phyloP scores from a whole-genome alignment of 257 asterid genomes.

The Forsythia suspensa region DNA sequence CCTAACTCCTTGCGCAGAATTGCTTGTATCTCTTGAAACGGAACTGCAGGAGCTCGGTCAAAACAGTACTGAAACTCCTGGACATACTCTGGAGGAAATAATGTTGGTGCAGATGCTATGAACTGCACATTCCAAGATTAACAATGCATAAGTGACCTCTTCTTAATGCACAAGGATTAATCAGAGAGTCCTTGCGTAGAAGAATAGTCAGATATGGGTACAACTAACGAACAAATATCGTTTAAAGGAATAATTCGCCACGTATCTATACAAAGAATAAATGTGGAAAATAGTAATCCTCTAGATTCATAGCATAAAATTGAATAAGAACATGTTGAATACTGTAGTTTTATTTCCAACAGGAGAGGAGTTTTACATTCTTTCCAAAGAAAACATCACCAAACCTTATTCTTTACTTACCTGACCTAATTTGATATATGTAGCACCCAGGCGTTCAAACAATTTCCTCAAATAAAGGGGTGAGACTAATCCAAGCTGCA shows the following conservation, averaged over 20 bases:
- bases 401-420: constrained; percentile 37
- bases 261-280: constrained; percentile 5
- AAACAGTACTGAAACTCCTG: constrained; percentile 95
- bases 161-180: not conserved
- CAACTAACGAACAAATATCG: not conserved
- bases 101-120: constrained; percentile 94
- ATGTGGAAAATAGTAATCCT: not conserved
- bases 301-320: constrained; percentile 6
- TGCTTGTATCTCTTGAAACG: constrained; percentile 72
- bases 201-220: constrained; percentile 1
- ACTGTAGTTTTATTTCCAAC: constrained; percentile 3
- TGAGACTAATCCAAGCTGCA: constrained; percentile 93
- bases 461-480: constrained; percentile 86
- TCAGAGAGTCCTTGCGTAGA: not conserved
- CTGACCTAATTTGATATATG: constrained; percentile 94
- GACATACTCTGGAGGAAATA: constrained; percentile 93
- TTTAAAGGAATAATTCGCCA: constrained; percentile 6
- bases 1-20: constrained; percentile 83
- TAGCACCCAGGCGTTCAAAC: constrained; percentile 97
- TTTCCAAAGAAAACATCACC: not conserved
- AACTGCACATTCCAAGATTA: constrained; percentile 52
- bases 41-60: constrained; percentile 88
- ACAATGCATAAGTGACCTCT: constrained; percentile 20
- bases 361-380: not conserved
- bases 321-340: not conserved